phyloP scores from a whole-genome alignment of 805 yeast species.

The Priceomyces fermenticarens region DNA sequence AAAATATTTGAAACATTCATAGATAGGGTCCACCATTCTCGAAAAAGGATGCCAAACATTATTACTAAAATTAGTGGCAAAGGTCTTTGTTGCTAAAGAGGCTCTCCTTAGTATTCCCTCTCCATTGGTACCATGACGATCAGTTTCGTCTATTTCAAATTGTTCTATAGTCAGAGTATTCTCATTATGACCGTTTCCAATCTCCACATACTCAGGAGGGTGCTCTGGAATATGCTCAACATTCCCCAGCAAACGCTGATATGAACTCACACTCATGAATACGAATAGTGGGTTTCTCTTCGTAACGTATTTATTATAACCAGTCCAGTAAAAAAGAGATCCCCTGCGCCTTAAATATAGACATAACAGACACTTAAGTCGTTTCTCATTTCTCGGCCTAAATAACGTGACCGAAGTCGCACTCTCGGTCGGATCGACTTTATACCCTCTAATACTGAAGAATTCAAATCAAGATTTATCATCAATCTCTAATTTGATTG shows the following conservation, averaged over 20 bases:
- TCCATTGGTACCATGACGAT: conserved; percentile 2
- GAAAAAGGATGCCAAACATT: conserved; percentile 42
- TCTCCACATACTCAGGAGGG: conserved; percentile 14
- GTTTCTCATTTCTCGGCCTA: too few species aligned
- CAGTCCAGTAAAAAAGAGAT: too few species aligned
- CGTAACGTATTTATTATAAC: too few species aligned
- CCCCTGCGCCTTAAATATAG: too few species aligned
- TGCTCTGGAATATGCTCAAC: conserved; percentile 8
- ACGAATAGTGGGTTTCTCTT: not conserved
- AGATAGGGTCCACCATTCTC: conserved; percentile 49
- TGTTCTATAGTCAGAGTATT: conserved; percentile 20
- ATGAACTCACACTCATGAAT: conserved; percentile 2
- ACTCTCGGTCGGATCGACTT: too few species aligned
- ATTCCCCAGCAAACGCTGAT: conserved; percentile 2
- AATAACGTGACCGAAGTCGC: too few species aligned
- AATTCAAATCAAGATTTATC: too few species aligned
- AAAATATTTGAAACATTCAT: conserved; percentile 43
- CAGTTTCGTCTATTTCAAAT: conserved; percentile 36
- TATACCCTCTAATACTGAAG: too few species aligned
- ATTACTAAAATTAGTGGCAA: conserved; percentile 35
- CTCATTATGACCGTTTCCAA: not conserved
- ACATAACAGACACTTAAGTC: too few species aligned
- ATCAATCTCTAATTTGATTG: too few species aligned
- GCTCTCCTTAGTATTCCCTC: conserved; percentile 34
- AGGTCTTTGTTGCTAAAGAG: conserved; percentile 28